A percentile compares a stretch with the other conserved stretches of the same genome.
These are phyloP conservation scores for Lactarius hengduanensis DNA, from an alignment of 768 basidiomycete genomes.

Conservation along the genomic window DNA sequence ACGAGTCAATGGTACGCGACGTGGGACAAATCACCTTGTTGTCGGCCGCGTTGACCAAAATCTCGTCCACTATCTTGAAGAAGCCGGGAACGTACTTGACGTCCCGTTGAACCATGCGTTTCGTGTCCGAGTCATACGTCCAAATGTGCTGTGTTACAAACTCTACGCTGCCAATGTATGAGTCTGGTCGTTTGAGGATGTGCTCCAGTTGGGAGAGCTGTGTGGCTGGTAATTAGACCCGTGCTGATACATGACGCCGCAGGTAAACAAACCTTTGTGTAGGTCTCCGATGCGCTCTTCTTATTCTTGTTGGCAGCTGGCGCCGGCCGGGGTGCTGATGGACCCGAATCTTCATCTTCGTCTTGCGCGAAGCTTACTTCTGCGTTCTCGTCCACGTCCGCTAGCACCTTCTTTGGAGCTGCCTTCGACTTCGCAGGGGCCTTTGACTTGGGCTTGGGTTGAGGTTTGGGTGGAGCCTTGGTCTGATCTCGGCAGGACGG, in stretches of 20 bases:
- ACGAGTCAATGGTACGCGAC: not conserved
- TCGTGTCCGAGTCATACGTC: conserved; percentile 84
- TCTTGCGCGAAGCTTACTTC: conserved; percentile 48
- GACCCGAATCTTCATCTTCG: conserved; percentile 39
- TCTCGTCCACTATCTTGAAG: conserved; percentile 99
- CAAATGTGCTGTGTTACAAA: conserved; percentile 85
- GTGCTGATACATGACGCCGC: not conserved
- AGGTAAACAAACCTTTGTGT: conserved; percentile 65
- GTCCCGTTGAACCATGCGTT: conserved; percentile 79
- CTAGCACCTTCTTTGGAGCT: conserved; percentile 61
- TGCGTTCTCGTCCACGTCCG: conserved; percentile 59
- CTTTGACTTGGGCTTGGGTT: conserved; percentile 49
- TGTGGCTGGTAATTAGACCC: conserved; percentile 20
- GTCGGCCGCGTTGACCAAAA: conserved; percentile 97
- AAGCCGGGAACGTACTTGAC: conserved; percentile 95
- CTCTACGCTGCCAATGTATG: conserved; percentile 97
- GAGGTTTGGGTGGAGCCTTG: conserved; percentile 45
- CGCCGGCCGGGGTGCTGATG: conserved; percentile 31
- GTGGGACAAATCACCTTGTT: conserved; percentile 76
- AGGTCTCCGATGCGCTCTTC: conserved; percentile 89
- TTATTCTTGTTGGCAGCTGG: conserved; percentile 55
- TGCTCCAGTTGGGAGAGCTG: conserved; percentile 96
- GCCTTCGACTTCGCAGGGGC: conserved; percentile 50
- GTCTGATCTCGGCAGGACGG: conserved; percentile 36
- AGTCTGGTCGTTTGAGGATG: conserved; percentile 87